Conservation (phyloP, 1,139 yeast species). For the Yamadazyma jaroonii region DNA sequence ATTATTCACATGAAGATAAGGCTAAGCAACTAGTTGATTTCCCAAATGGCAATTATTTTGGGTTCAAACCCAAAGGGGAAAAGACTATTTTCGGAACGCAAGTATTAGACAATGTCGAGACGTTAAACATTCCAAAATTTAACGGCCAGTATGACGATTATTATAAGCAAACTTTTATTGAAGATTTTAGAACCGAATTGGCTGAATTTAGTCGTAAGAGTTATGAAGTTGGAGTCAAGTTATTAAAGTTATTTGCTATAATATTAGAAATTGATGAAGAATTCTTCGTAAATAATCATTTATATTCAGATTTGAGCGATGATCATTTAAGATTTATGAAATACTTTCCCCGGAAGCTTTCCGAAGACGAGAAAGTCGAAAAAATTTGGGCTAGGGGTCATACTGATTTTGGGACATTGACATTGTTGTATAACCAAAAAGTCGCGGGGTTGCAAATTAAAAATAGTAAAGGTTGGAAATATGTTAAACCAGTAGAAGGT, state of each 20-base stretch:
- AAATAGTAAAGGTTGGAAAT: constrained; percentile 26
- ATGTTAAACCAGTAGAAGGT: constrained; percentile 26
- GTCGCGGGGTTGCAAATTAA: constrained; percentile 30
- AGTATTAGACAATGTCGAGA: constrained; percentile 29
- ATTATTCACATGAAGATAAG: constrained; percentile 26
- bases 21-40: constrained; percentile 24
- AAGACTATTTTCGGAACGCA: constrained; percentile 26
- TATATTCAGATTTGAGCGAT: constrained; percentile 30
- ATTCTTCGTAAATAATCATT: constrained; percentile 26
- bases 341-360: constrained; percentile 24
- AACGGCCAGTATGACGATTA: constrained; percentile 24
- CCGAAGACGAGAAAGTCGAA: constrained; percentile 27
- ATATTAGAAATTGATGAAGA: constrained; percentile 31
- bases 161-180: constrained; percentile 23
- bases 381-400: constrained; percentile 30
- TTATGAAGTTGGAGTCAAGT: constrained; percentile 23
- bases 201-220: constrained; percentile 21
- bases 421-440: constrained; percentile 26
- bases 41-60: constrained; percentile 29
- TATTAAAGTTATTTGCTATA: constrained; percentile 28
- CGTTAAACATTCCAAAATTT: constrained; percentile 33
- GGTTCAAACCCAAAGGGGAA: constrained; percentile 26
- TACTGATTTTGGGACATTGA: constrained; percentile 30
- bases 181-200: constrained; percentile 19
- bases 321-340: constrained; percentile 33